Conservation (phyloP, 1,139 yeast species). For the Tardiomyces blankii region DNA sequence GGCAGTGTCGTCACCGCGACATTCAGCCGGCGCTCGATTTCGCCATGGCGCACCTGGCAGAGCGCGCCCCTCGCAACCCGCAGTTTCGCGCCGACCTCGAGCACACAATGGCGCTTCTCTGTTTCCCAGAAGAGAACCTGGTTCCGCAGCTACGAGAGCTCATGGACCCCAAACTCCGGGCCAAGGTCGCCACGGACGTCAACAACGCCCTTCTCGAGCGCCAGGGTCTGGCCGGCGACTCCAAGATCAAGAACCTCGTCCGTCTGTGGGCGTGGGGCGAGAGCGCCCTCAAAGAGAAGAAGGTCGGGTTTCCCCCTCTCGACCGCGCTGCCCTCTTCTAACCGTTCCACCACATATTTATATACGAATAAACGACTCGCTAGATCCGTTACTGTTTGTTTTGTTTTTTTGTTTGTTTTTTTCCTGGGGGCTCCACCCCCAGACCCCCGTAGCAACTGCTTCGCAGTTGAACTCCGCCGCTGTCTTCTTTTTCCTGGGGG, state of each 20-base stretch:
- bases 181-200: constrained; percentile 27
- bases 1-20: constrained; percentile 14
- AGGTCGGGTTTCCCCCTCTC: constrained; percentile 15
- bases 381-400: too few species aligned
- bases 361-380: background rate
- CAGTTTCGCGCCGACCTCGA: constrained; percentile 26
- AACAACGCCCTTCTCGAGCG: constrained; percentile 25
- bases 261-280: constrained; percentile 28
- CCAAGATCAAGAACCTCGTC: constrained; percentile 24
- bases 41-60: constrained; percentile 18
- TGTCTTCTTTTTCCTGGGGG: too few species aligned
- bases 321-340: background rate
- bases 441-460: too few species aligned
- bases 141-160: constrained; percentile 23
- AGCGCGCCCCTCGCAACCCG: constrained; percentile 10
- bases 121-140: constrained; percentile 25
- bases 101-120: constrained; percentile 30
- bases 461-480: too few species aligned
- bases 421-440: too few species aligned
- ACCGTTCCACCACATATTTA: background rate
- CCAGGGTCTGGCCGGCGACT: constrained; percentile 24
- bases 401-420: too few species aligned
- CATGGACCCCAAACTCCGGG: constrained; percentile 24
- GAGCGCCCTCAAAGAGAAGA: constrained; percentile 14
- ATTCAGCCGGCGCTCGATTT: constrained; percentile 27